Evolutionary conservation across 768 basidiomycete genomes (phyloP).

Genomic region (Tricholoma hemisulphureum): DNA sequence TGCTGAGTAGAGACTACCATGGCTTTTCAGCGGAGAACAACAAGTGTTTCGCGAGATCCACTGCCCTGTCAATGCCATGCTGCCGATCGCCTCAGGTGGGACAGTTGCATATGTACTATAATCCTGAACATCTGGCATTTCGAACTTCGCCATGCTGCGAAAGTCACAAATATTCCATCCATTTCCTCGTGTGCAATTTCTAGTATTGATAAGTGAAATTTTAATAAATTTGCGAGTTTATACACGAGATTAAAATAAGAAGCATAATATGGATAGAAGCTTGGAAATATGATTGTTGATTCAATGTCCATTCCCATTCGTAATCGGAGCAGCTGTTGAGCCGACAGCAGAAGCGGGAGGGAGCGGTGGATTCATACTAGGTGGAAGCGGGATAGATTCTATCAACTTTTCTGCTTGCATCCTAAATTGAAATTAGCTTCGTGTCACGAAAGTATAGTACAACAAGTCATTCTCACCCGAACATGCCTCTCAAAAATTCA

Average conservation of each 20-base stretch:
- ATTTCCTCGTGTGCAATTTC: too few species aligned
- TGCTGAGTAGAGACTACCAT: too few species aligned
- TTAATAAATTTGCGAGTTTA: background rate
- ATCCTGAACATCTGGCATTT: too few species aligned
- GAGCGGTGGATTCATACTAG: constrained; percentile 8
- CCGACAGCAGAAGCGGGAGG: constrained; percentile 6
- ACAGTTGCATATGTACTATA: too few species aligned
- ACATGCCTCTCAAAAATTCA: constrained; percentile 44
- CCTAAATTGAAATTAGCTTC: constrained; percentile 8
- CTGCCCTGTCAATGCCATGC: too few species aligned
- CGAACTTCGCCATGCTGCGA: too few species aligned
- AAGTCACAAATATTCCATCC: too few species aligned
- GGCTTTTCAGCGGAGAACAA: too few species aligned
- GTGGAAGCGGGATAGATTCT: constrained; percentile 14
- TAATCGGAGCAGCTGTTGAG: background rate
- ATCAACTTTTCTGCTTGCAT: constrained; percentile 27
- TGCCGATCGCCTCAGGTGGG: too few species aligned
- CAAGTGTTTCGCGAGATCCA: too few species aligned
- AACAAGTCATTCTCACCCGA: constrained; percentile 46
- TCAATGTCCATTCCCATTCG: constrained; percentile 2
- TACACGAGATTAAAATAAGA: background rate
- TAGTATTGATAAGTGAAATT: too few species aligned
- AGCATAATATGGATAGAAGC: background rate
- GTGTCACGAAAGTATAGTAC: background rate
- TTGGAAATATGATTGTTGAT: background rate